Evolutionary conservation across 345 rosid species (phyloP), one percentile per base, ranked within the genome.

Genomic region (Melaleuca alternifolia): DNA sequence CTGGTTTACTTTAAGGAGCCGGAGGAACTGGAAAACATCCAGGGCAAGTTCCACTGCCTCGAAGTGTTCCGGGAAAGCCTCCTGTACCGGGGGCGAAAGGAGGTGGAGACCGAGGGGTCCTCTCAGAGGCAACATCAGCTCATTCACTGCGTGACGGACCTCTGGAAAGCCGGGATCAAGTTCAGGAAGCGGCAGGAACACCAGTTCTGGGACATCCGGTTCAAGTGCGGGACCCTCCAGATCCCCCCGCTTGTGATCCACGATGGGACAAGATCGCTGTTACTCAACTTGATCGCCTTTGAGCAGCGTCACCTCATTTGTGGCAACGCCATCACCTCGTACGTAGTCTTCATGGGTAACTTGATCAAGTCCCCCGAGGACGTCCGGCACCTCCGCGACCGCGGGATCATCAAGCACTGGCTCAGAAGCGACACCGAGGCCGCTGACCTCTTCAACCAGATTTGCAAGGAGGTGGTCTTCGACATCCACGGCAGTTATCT

Each of bases 341-440:
- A 94, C 84, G 94, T 95, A 86, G 89, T 96, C 51, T 97, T 96
- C 94, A 92, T 96, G 97, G 98, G 95, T 90, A 97, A 95, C 89
- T 86, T 97, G 91, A 95, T 97, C 51, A 95, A 96, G 89, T 97
- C 96, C 1, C 94, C 94, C 0, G 94, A 90, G 89, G 99, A 95
- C 76, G 97, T 96, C 6, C 94, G 93, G 15, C 92, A 93, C 95
- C 94, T 97, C 18, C 98, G 94, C 84, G 93, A 93, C 82, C 89
- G 91, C 2, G 98, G 97, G 48, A 94, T 95, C 15, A 89, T 96
- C 0, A 96, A 97, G 88, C 97, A 96, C 87, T 96, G 97, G 98
- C 93, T 96, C 18, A 98, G 98, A 20, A 96, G 96, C 16, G 97
- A 97, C 84, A 91, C 92, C 3, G 98, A 95, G 88, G 99, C 95